Percentiles rank a stretch among this genome's conserved stretches.
These are phyloP conservation scores for Colletotrichum sp. DNA, from an alignment of 2,329 filamentous ascomycete genomes.

Conservation along the genomic window DNA sequence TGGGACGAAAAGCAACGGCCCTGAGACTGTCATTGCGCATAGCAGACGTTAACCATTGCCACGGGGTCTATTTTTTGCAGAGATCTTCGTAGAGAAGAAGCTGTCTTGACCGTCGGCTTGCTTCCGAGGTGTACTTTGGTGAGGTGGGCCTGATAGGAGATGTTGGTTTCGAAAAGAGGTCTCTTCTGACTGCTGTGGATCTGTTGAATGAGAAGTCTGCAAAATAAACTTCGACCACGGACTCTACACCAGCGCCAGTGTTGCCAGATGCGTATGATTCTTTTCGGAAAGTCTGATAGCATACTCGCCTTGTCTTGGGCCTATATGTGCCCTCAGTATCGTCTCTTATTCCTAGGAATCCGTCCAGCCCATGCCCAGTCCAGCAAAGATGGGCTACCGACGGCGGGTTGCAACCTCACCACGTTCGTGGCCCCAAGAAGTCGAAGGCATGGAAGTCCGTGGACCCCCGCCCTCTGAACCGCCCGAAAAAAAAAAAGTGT, in stretches of 20 bases:
- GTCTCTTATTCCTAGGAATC: neutral
- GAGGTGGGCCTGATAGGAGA: neutral
- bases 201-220: neutral
- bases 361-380: conserved; percentile 3
- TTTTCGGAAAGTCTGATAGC: neutral
- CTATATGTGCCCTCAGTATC: conserved; percentile 13
- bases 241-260: neutral
- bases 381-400: conserved; percentile 15
- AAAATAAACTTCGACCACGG: neutral
- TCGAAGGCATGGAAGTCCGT: neutral
- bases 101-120: neutral
- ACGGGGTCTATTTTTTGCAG: neutral
- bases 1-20: conserved; percentile 10
- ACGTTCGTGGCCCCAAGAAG: conserved; percentile 14
- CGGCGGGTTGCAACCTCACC: conserved; percentile 22
- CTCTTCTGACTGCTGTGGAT: neutral
- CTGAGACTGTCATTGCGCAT: neutral
- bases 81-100: neutral
- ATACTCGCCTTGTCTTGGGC: neutral
- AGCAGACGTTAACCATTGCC: neutral
- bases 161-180: neutral
- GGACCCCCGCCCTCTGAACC: neutral
- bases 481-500: neutral
- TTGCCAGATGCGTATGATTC: neutral
- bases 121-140: neutral